phyloP scores from a whole-genome alignment of 2,329 filamentous ascomycete species.

The Ophiostoma sp. region DNA sequence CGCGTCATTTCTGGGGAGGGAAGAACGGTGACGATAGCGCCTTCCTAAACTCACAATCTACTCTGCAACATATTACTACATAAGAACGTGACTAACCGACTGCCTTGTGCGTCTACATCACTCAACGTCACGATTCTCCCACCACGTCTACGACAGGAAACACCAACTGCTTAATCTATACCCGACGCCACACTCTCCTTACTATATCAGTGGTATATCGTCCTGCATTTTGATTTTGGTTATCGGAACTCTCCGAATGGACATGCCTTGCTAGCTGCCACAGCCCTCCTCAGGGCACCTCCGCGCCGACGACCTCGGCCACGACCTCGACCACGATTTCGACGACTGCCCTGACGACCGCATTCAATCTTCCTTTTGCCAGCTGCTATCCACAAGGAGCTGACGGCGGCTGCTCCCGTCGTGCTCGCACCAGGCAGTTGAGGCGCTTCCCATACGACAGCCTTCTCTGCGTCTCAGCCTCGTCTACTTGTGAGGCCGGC shows the following conservation, averaged over 20 bases:
- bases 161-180: too few relatives aligned
- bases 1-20: background rate
- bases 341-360: background rate
- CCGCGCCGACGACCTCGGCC: background rate
- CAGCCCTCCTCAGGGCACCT: conserved; percentile 16
- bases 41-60: background rate
- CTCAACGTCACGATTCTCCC: background rate
- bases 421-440: background rate
- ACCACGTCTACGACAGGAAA: background rate
- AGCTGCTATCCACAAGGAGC: background rate
- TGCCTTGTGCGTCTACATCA: background rate
- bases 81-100: background rate
- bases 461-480: background rate
- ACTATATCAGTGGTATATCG: background rate
- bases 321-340: background rate
- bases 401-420: too few relatives aligned
- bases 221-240: background rate
- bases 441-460: too few relatives aligned
- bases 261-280: conserved; percentile 16
- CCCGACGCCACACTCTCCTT: too few relatives aligned
- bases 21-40: background rate
- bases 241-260: background rate
- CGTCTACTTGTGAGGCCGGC: background rate
- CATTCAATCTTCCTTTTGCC: background rate
- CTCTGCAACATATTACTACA: background rate